Conservation (phyloP, 305 asterid genomes). For the Lippia alba region DNA sequence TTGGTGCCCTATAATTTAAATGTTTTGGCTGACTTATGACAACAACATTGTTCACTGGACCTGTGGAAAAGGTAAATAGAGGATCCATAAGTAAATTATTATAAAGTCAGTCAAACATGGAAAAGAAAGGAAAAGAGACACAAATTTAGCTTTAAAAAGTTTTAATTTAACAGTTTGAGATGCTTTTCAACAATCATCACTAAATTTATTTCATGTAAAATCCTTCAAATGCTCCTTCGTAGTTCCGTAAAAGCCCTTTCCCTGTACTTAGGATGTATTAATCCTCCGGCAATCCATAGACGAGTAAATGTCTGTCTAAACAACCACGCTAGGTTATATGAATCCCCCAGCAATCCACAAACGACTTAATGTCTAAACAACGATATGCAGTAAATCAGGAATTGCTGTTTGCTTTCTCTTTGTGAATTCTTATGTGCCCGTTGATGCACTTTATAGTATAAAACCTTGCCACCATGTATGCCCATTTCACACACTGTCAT, state of each 20-base stretch:
- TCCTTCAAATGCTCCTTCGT: not conserved
- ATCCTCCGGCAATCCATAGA: not conserved
- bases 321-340: not conserved
- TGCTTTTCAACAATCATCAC: too few species aligned
- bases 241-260: not conserved
- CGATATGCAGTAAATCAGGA: too few species aligned
- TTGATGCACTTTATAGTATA: too few species aligned
- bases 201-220: not conserved
- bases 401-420: too few species aligned
- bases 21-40: slow-evolving; percentile 60
- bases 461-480: too few species aligned
- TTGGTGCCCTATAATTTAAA: slow-evolving; percentile 49
- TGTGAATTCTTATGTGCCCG: too few species aligned
- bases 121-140: too few species aligned
- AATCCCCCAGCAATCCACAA: slow-evolving; percentile 5
- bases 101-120: too few species aligned
- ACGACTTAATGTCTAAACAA: not conserved
- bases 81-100: not conserved
- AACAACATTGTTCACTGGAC: slow-evolving; percentile 69
- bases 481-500: too few species aligned
- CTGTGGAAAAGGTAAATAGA: slow-evolving; percentile 49
- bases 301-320: not conserved
- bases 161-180: too few species aligned
- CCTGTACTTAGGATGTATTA: not conserved
- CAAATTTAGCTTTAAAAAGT: too few species aligned